A percentile compares a stretch with the other conserved stretches of the same genome.
Conservation (phyloP, 1,139 yeast species). For the Yamadazyma atlantica region DNA sequence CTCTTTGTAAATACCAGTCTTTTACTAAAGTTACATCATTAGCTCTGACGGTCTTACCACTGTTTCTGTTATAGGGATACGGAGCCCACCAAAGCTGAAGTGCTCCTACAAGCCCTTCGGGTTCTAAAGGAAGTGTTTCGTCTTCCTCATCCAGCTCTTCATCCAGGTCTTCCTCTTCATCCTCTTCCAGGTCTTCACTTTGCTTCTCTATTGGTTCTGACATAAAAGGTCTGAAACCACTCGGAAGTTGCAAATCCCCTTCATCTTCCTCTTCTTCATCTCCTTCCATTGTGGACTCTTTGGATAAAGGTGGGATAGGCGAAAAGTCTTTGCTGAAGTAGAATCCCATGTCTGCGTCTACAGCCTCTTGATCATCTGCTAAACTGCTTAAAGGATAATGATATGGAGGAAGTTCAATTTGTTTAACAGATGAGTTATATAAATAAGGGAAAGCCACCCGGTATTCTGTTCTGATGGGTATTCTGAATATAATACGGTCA, state of each 20-base stretch:
- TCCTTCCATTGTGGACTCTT: background rate
- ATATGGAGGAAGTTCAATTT: slow-evolving; percentile 61
- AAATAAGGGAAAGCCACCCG: slow-evolving; percentile 82
- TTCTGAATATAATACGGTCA: slow-evolving; percentile 81
- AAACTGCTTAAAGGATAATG: slow-evolving; percentile 58
- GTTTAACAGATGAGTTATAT: slow-evolving; percentile 75
- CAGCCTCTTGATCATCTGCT: slow-evolving; percentile 34
- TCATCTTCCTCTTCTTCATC: slow-evolving; percentile 12
- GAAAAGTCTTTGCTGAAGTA: slow-evolving; percentile 13
- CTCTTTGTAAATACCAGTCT: slow-evolving; percentile 76
- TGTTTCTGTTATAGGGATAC: slow-evolving; percentile 74
- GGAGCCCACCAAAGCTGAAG: slow-evolving; percentile 77
- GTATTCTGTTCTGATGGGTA: slow-evolving; percentile 77
- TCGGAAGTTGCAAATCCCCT: slow-evolving; percentile 11
- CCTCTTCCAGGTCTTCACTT: slow-evolving; percentile 20
- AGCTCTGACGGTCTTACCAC: slow-evolving; percentile 75
- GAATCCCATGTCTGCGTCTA: slow-evolving; percentile 35
- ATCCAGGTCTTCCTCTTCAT: slow-evolving; percentile 4
- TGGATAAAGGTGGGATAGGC: slow-evolving; percentile 8
- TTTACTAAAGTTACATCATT: slow-evolving; percentile 88
- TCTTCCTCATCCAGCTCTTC: slow-evolving; percentile 4
- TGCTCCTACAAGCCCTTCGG: slow-evolving; percentile 53
- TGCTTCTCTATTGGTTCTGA: slow-evolving; percentile 4
- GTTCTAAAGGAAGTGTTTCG: slow-evolving; percentile 23
- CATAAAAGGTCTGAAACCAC: slow-evolving; percentile 13